A percentile compares a stretch with the other conserved stretches of the same genome.
Conservation (phyloP, 1,284 basidiomycete species). For the Cryptococcus deneoformans region DNA sequence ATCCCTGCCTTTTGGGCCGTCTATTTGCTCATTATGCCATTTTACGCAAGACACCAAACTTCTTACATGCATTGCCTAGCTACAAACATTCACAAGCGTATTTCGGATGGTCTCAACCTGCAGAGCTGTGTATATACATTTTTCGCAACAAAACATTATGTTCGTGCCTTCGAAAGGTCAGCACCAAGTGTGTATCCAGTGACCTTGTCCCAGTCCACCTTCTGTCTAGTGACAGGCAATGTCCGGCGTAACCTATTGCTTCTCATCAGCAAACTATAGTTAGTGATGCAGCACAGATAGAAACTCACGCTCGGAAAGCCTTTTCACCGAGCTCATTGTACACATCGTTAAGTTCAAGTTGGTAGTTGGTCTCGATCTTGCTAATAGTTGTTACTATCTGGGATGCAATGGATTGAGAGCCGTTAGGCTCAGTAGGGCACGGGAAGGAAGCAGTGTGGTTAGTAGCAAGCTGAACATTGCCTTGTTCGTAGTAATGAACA, state of each 20-base stretch:
- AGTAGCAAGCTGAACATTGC: constrained; percentile 87
- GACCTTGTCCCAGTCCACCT: constrained; percentile 92
- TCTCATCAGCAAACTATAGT: neutral
- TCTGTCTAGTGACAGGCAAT: constrained; percentile 85
- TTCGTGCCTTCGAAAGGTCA: constrained; percentile 59
- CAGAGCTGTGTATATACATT: too few species aligned
- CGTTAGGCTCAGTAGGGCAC: constrained; percentile 59
- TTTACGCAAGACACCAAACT: too few species aligned
- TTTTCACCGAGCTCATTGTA: constrained; percentile 86
- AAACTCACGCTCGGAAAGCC: constrained; percentile 66
- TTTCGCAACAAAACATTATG: constrained; percentile 4
- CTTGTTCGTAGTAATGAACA: constrained; percentile 95
- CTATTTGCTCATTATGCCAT: too few species aligned
- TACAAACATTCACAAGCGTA: too few species aligned
- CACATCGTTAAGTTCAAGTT: constrained; percentile 69
- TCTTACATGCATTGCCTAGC: too few species aligned
- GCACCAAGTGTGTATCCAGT: constrained; percentile 79
- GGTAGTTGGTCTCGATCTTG: constrained; percentile 76
- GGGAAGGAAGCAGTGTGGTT: constrained; percentile 64
- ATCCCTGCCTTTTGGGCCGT: too few species aligned
- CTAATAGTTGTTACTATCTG: constrained; percentile 67
- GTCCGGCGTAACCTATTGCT: constrained; percentile 67
- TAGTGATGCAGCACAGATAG: neutral
- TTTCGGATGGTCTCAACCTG: too few species aligned
- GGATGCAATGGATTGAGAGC: constrained; percentile 57